Conservation (phyloP, 2,329 filamentous ascomycete genomes). For the Thermomyces lanuginosus region DNA sequence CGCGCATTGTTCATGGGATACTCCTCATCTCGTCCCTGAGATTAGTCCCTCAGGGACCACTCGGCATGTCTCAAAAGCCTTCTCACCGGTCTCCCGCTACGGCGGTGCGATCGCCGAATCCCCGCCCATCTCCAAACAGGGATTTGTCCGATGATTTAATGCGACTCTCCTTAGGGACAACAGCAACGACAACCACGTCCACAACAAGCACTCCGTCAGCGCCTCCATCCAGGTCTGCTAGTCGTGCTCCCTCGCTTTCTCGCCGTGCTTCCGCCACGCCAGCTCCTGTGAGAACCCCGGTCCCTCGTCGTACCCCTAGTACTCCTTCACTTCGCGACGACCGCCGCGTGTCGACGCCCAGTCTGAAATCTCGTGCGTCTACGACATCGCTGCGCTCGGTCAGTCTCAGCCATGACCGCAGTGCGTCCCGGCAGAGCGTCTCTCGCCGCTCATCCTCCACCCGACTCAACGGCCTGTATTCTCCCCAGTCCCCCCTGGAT, state of each 20-base stretch:
- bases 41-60: no score
- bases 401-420: constrained; percentile 9
- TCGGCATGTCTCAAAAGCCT: no score
- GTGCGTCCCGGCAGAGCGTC: constrained; percentile 14
- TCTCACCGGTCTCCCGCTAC: no score
- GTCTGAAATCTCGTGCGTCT: constrained; percentile 24
- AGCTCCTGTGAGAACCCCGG: constrained; percentile 2
- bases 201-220: no score
- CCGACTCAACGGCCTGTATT: constrained; percentile 13
- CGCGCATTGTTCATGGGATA: no score
- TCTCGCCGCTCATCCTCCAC: constrained; percentile 22
- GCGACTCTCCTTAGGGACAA: constrained; percentile 13
- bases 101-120: no score
- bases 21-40: no score
- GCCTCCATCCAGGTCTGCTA: no score
- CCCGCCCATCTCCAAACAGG: constrained; percentile 7
- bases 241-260: constrained; percentile 4
- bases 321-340: constrained; percentile 22
- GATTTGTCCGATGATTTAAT: constrained; percentile 13
- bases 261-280: constrained; percentile 3
- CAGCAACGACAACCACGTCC: constrained; percentile 11
- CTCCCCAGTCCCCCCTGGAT: constrained; percentile 12
- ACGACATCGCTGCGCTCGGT: constrained; percentile 22
- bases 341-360: constrained; percentile 17
- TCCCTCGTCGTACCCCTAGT: constrained; percentile 18